A percentile compares a stretch with the other conserved stretches of the same genome.
These are phyloP conservation scores for Pisolithus microcarpus DNA, from an alignment of 768 basidiomycete species.

Conservation along the genomic window DNA sequence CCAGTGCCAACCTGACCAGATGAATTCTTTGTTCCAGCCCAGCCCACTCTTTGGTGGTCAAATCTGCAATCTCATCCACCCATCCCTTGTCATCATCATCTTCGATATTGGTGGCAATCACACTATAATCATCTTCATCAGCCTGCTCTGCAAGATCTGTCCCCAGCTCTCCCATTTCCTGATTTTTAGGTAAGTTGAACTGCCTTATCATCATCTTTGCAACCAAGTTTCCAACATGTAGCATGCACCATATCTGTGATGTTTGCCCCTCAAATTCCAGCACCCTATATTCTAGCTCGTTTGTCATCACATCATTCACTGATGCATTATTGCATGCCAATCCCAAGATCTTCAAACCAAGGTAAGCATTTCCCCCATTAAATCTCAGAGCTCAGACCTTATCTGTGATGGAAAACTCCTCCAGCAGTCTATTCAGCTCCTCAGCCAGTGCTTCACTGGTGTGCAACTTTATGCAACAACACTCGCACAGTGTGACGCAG, in stretches of 20 bases:
- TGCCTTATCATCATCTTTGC: too few species aligned
- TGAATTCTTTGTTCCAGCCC: too few species aligned
- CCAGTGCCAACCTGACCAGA: too few species aligned
- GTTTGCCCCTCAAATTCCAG: not conserved
- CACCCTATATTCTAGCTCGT: too few species aligned
- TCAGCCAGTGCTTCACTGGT: slow-evolving; percentile 28
- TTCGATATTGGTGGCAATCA: not conserved
- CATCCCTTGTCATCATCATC: slow-evolving; percentile 9
- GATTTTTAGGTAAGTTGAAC: too few species aligned
- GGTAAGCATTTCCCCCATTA: not conserved
- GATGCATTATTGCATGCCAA: too few species aligned
- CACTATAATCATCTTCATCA: not conserved
- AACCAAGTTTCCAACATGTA: not conserved
- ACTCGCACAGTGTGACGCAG: not conserved
- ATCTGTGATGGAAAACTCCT: slow-evolving; percentile 28
- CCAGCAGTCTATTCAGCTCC: slow-evolving; percentile 27
- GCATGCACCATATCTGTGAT: not conserved
- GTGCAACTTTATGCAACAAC: slow-evolving; percentile 21
- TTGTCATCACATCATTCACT: too few species aligned
- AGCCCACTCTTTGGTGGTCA: slow-evolving; percentile 5
- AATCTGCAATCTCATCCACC: slow-evolving; percentile 8
- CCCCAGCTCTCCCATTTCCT: too few species aligned
- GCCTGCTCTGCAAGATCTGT: too few species aligned
- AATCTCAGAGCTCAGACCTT: slow-evolving; percentile 19
- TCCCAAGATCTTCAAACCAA: too few species aligned